A percentile compares a stretch with the other conserved stretches of the same genome.
phyloP scores from a whole-genome alignment of 1,284 basidiomycete species.

The Xerocomus nothofagi region DNA sequence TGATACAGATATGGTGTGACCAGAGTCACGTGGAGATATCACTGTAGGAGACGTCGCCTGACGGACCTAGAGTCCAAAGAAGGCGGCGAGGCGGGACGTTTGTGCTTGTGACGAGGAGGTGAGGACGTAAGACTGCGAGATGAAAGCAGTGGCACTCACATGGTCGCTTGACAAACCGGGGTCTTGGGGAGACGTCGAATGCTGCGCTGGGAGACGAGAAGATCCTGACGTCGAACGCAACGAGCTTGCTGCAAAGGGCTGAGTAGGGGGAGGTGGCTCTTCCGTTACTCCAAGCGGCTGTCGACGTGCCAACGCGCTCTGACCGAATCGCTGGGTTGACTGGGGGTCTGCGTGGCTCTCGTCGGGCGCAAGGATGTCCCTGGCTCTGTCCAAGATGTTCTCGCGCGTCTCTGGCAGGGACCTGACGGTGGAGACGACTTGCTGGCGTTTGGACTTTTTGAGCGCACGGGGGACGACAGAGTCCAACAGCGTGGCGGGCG shows the following conservation, averaged over 20 bases:
- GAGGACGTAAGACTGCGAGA: not conserved
- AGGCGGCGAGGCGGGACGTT: conserved; percentile 17
- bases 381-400: conserved; percentile 56
- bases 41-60: conserved; percentile 18
- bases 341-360: conserved; percentile 6
- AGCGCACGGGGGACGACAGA: conserved; percentile 49
- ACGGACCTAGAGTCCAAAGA: conserved; percentile 1
- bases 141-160: conserved; percentile 15
- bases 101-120: conserved; percentile 11
- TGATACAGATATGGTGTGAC: not conserved
- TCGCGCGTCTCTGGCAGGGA: conserved; percentile 48
- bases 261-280: conserved; percentile 34
- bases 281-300: conserved; percentile 1
- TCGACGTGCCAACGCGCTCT: conserved; percentile 22
- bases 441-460: conserved; percentile 45
- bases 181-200: conserved; percentile 24
- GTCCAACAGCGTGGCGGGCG: conserved; percentile 52
- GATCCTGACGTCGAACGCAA: too few species aligned
- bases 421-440: conserved; percentile 48
- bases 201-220: not conserved
- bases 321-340: conserved; percentile 36
- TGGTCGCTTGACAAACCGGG: not conserved
- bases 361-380: conserved; percentile 40
- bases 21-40: not conserved
- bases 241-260: conserved; percentile 44